phyloP scores from a whole-genome alignment of 1,284 basidiomycete species.

The Moesziomyces antarcticus region DNA sequence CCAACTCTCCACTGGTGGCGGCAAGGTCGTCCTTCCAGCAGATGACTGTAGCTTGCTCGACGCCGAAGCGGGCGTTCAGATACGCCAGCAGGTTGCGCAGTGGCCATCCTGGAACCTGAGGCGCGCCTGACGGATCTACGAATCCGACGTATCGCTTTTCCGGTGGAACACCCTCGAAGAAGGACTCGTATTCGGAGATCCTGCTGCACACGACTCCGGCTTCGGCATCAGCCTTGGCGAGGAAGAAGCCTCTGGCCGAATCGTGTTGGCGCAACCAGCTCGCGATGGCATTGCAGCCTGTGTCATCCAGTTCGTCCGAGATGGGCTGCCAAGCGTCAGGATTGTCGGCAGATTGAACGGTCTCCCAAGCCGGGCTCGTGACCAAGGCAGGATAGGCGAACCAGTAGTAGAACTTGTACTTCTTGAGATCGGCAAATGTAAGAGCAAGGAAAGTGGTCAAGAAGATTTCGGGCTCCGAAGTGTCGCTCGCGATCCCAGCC shows the following conservation, averaged over 20 bases:
- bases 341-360: constrained; percentile 71
- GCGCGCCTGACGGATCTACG: constrained; percentile 84
- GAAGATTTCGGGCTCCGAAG: constrained; percentile 25
- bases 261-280: constrained; percentile 18
- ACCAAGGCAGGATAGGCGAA: constrained; percentile 94
- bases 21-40: constrained; percentile 60
- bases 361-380: constrained; percentile 71
- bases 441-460: constrained; percentile 86
- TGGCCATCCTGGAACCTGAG: constrained; percentile 89
- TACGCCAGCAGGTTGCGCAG: constrained; percentile 88
- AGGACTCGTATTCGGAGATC: constrained; percentile 57
- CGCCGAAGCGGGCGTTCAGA: constrained; percentile 65
- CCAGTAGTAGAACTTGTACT: constrained; percentile 98
- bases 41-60: constrained; percentile 71
- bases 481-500: constrained; percentile 17
- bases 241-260: constrained; percentile 38
- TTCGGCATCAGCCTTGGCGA: constrained; percentile 11
- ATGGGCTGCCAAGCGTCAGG: constrained; percentile 26
- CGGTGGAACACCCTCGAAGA: constrained; percentile 71
- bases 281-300: constrained; percentile 3
- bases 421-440: constrained; percentile 96
- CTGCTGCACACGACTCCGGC: constrained; percentile 10
- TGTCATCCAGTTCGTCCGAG: not conserved
- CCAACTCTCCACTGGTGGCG: not conserved
- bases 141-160: constrained; percentile 71